Evolutionary conservation across 2,329 filamentous ascomycete species (phyloP), one percentile per base, ranked within the genome.

Genomic region (Venturia pyrina): DNA sequence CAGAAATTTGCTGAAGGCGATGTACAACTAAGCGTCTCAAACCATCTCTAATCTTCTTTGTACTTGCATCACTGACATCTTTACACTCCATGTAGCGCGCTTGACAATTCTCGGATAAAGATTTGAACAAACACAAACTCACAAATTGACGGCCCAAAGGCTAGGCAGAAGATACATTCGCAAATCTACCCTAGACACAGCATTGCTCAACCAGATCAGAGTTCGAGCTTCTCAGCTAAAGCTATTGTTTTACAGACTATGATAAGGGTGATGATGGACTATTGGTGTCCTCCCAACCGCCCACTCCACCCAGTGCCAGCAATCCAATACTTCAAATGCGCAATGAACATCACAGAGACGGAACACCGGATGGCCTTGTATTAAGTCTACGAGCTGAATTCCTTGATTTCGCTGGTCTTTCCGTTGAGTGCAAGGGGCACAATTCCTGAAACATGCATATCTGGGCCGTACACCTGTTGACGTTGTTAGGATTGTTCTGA

Each of bases 391-490:
- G 75, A 78, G 72, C 78, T 79, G 75, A 87, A 88, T 78, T 88
- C 85, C 78, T 85, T 84, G 73, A 88, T 78, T 68, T 82, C 82
- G 72, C 78, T 78, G 70, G 77, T 82, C 81, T 85, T 87, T 80
- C 80, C 85, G 63, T 80, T 77, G 62, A 98, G 88, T 60, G 93
- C 95, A 76, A 98, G 82, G 66, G 95, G 93, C 70, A 99, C 93
- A 75, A 98, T 98, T 78, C 95, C 95, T 64, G 89, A 93, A 73
- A 99, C 93, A 80, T 90, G 87, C 88, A 90, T 90, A 79, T 91
- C 88, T 17, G 88, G 88, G 62, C 88, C 88, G 75, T 86, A 91
- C 62, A 90, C 66, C 65, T 66, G n/a, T 32, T n/a, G 15, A 34
- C 3, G 34, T 7, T 37, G 21, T 66, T 41, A 65, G 34, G 2